phyloP scores from a whole-genome alignment of 306 rosid genomes.

The Malus orientalis region DNA sequence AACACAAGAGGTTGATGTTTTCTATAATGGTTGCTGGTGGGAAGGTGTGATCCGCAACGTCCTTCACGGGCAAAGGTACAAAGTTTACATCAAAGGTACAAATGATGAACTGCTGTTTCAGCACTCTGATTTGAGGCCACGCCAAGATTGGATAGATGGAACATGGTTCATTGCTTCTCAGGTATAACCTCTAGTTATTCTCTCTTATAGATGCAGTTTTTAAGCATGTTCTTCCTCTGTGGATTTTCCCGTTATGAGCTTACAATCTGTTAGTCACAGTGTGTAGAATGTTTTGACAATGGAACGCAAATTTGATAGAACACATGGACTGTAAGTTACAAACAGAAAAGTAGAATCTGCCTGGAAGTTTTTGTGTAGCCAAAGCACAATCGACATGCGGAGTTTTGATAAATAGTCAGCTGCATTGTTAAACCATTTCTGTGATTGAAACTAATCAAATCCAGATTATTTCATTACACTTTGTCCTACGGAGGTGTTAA shows the following conservation, averaged over 20 bases:
- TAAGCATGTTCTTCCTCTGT: background rate
- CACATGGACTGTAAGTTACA: too few relatives aligned
- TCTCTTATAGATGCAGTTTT: background rate
- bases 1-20: constrained; percentile 54
- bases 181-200: constrained; percentile 23
- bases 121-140: constrained; percentile 43
- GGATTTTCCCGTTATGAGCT: background rate
- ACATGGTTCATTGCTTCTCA: constrained; percentile 29
- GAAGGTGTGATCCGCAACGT: constrained; percentile 47
- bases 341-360: too few relatives aligned
- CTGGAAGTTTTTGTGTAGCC: too few relatives aligned
- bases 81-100: constrained; percentile 38
- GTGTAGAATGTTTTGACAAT: background rate
- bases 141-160: constrained; percentile 61
- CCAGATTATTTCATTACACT: too few relatives aligned
- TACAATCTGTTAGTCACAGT: background rate
- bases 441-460: too few relatives aligned
- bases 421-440: too few relatives aligned
- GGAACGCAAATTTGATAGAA: too few relatives aligned
- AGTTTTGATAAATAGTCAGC: too few relatives aligned
- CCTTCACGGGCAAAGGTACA: constrained; percentile 32
- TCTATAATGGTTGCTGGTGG: constrained; percentile 69
- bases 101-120: constrained; percentile 35
- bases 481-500: too few relatives aligned
- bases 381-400: too few relatives aligned